A percentile compares a stretch with the other conserved stretches of the same genome.
phyloP scores from a whole-genome alignment of 768 basidiomycete genomes.

The Punctularia strigosozonata region DNA sequence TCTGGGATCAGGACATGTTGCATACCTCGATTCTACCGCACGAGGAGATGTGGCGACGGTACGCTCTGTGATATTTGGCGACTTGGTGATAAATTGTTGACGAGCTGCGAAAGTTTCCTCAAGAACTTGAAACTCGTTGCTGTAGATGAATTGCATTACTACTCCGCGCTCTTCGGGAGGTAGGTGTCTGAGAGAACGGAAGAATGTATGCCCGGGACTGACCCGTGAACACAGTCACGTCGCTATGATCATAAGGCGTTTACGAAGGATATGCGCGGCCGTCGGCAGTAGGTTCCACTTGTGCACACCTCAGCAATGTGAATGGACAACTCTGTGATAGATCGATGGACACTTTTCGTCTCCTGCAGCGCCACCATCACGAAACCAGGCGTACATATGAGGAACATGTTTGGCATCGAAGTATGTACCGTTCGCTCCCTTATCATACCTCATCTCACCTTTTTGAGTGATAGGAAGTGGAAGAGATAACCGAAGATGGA shows the following conservation, averaged over 20 bases:
- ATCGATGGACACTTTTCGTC: constrained; percentile 48
- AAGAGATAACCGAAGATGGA: constrained; percentile 67
- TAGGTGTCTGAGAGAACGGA: constrained; percentile 14
- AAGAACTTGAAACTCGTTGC: constrained; percentile 68
- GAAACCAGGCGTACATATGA: constrained; percentile 69
- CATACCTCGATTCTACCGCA: constrained; percentile 78
- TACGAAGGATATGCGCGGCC: constrained; percentile 64
- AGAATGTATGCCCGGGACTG: background rate
- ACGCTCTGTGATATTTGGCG: constrained; percentile 5
- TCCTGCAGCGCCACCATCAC: constrained; percentile 85
- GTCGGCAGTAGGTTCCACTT: constrained; percentile 51
- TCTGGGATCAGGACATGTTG: constrained; percentile 54
- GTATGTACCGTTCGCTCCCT: constrained; percentile 9
- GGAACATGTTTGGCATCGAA: constrained; percentile 57
- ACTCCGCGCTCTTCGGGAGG: constrained; percentile 74
- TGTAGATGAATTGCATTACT: constrained; percentile 84
- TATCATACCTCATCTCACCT: background rate
- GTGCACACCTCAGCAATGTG: background rate
- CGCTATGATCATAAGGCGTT: constrained; percentile 64
- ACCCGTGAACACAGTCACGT: constrained; percentile 44
- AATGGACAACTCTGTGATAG: constrained; percentile 20
- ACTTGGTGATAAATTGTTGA: constrained; percentile 6
- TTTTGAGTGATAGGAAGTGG: constrained; percentile 31
- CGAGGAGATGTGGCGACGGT: constrained; percentile 78
- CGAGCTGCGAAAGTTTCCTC: constrained; percentile 41